Conservation (phyloP, 768 basidiomycete genomes). For the Phylloporus arenicola region DNA sequence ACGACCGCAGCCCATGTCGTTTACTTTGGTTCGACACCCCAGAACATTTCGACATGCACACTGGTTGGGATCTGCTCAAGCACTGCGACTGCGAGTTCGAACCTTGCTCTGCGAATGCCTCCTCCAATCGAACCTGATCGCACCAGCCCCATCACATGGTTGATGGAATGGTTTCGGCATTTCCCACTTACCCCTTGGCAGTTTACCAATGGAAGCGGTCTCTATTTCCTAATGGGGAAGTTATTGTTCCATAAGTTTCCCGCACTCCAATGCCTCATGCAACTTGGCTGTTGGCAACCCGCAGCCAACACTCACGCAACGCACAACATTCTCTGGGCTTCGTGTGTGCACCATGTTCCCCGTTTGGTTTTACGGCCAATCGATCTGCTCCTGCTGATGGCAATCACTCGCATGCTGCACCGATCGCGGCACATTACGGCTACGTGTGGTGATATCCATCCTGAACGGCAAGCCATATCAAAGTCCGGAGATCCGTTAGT, state of each 20-base stretch:
- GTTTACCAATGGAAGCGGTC: neutral
- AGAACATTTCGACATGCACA: neutral
- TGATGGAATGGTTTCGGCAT: neutral
- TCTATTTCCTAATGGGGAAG: neutral
- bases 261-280: constrained; percentile 13
- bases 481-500: too few species aligned
- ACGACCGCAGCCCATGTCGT: neutral
- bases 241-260: neutral
- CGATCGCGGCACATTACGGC: neutral
- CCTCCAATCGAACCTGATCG: neutral
- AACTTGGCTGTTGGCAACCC: constrained; percentile 13
- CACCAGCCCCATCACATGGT: neutral
- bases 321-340: constrained; percentile 10
- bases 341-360: neutral
- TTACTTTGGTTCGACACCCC: neutral
- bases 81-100: neutral
- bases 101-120: neutral
- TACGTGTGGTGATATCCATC: neutral
- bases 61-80: neutral
- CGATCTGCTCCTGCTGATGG: neutral
- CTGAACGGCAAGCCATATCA: neutral
- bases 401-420: too few species aligned
- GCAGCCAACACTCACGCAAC: neutral
- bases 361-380: constrained; percentile 1
- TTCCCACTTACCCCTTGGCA: neutral